Percentiles rank a stretch among this genome's conserved stretches.
phyloP scores from a whole-genome alignment of 257 asterid species.

The Haberlea rhodopensis region DNA sequence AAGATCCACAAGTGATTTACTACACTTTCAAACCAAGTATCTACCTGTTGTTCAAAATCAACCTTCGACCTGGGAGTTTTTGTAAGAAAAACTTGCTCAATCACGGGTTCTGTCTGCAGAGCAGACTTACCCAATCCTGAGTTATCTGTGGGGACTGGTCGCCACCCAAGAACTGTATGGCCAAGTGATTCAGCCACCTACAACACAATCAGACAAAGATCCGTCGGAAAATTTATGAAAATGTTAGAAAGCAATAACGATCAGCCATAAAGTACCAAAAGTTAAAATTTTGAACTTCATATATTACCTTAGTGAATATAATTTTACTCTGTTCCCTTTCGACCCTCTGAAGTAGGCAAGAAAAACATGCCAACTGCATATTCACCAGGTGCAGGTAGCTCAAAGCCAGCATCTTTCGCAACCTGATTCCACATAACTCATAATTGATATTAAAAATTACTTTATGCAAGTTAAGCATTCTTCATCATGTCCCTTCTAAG shows the following conservation, averaged over 20 bases:
- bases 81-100: conserved; percentile 97
- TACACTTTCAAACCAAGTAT: conserved; percentile 18
- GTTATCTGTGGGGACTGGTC: conserved; percentile 85
- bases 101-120: conserved; percentile 89
- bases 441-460: not conserved
- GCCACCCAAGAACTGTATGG: conserved; percentile 95
- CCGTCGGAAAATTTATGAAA: conserved; percentile 6
- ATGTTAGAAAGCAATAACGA: not conserved
- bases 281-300: not conserved
- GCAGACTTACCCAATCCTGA: conserved; percentile 96
- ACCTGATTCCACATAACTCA: conserved; percentile 42
- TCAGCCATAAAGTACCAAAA: not conserved
- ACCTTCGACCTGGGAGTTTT: conserved; percentile 72
- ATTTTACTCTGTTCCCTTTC: conserved; percentile 91
- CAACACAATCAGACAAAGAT: conserved; percentile 16
- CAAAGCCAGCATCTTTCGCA: conserved; percentile 70
- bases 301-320: conserved; percentile 74
- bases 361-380: conserved; percentile 99
- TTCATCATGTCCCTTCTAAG: conserved; percentile 14
- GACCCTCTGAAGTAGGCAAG: conserved; percentile 84
- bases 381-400: conserved; percentile 82
- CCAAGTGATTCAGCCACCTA: conserved; percentile 99
- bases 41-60: conserved; percentile 92
- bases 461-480: not conserved
- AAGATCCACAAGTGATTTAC: not conserved